Evolutionary conservation across 2,329 filamentous ascomycete species (phyloP).

Genomic region (Colletotrichum coccodes): DNA sequence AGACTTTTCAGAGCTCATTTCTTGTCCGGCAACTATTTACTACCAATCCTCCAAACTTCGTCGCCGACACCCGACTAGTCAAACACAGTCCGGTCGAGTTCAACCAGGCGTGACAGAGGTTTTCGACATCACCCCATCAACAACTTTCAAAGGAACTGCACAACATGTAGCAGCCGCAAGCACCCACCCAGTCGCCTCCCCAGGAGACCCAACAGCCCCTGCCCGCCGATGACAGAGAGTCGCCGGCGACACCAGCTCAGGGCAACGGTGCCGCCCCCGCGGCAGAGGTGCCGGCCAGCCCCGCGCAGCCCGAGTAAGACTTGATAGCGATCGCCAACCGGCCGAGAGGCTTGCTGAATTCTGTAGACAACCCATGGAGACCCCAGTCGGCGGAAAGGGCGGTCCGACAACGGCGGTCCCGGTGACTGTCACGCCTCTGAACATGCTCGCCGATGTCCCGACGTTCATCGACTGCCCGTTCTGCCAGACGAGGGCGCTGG

Average conservation of each 20-base stretch:
- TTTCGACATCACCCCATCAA: no score
- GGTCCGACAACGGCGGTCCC: not conserved
- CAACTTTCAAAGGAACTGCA: no score
- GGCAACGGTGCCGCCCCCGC: not conserved
- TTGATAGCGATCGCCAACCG: not conserved
- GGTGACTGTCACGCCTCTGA: constrained; percentile 33
- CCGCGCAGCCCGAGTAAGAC: not conserved
- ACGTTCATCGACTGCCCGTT: constrained; percentile 45
- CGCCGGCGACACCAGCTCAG: not conserved
- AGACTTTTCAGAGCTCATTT: no score
- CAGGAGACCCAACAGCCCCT: not conserved
- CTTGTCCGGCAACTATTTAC: no score
- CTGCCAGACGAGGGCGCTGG: constrained; percentile 39
- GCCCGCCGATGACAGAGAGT: not conserved
- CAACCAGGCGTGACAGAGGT: no score
- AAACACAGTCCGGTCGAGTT: no score
- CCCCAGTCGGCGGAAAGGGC: not conserved
- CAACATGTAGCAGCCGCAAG: no score
- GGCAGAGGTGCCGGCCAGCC: not conserved
- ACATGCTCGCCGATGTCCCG: constrained; percentile 37
- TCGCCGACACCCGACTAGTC: no score
- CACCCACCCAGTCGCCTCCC: not conserved
- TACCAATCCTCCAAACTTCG: no score
- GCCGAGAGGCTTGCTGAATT: not conserved
- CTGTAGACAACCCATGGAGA: not conserved